phyloP scores from a whole-genome alignment of 1,284 basidiomycete genomes.

The Lignosus rhinocerotis region DNA sequence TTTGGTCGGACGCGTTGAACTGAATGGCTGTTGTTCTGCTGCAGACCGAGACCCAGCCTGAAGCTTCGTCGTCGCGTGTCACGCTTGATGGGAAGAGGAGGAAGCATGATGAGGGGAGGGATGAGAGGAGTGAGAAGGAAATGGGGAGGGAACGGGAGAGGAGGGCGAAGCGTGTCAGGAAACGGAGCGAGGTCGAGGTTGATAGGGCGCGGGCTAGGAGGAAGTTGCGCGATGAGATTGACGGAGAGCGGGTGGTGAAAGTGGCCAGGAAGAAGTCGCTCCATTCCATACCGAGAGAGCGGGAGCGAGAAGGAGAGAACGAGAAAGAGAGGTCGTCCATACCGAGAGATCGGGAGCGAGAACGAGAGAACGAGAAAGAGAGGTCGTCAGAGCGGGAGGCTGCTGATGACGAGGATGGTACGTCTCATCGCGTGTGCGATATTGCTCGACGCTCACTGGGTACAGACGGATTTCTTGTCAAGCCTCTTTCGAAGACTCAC shows the following conservation, averaged over 20 bases:
- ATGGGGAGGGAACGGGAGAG: slow-evolving; percentile 16
- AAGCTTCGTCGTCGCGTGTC: slow-evolving; percentile 31
- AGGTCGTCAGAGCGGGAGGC: slow-evolving; percentile 18
- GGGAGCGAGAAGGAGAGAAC: neutral
- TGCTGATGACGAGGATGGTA: slow-evolving; percentile 24
- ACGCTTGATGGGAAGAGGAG: slow-evolving; percentile 25
- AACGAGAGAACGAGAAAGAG: slow-evolving; percentile 2
- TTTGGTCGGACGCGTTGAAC: slow-evolving; percentile 1
- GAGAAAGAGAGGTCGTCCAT: neutral
- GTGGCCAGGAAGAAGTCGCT: slow-evolving; percentile 12
- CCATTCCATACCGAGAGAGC: neutral
- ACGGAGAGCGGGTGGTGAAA: slow-evolving; percentile 10
- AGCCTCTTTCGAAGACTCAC: slow-evolving; percentile 2
- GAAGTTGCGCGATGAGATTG: slow-evolving; percentile 10
- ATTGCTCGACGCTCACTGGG: neutral
- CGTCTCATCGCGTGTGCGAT: neutral
- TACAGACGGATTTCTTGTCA: slow-evolving; percentile 7
- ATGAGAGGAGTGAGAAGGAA: slow-evolving; percentile 10
- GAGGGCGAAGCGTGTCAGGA: slow-evolving; percentile 22
- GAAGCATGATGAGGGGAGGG: slow-evolving; percentile 8
- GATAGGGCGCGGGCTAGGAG: slow-evolving; percentile 16
- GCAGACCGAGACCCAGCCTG: slow-evolving; percentile 24
- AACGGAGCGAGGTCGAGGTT: slow-evolving; percentile 18
- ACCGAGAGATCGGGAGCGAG: neutral
- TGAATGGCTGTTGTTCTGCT: neutral